Conservation (phyloP, 805 yeast genomes). For the Candida tammaniensis region DNA sequence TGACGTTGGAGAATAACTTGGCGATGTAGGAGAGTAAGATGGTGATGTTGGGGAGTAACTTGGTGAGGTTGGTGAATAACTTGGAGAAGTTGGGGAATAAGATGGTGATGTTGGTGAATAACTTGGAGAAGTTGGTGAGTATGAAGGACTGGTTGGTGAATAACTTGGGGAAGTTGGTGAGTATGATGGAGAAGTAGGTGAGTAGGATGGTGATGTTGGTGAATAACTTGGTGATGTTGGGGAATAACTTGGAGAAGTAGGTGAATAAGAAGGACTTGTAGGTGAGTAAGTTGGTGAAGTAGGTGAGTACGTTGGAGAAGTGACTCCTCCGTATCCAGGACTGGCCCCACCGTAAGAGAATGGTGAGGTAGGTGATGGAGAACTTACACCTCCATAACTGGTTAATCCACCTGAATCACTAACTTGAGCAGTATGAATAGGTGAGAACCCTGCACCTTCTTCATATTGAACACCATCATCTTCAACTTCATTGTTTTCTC, state of each 20-base stretch:
- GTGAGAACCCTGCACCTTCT: slow-evolving; percentile 87
- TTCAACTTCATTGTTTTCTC: slow-evolving; percentile 57
- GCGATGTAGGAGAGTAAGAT: slow-evolving; percentile 60
- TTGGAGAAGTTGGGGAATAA: slow-evolving; percentile 76
- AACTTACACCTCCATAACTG: slow-evolving; percentile 72
- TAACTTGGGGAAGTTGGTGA: slow-evolving; percentile 54
- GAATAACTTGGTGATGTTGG: slow-evolving; percentile 73
- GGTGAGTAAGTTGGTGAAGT: slow-evolving; percentile 68
- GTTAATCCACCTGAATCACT: slow-evolving; percentile 86
- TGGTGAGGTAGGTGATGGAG: slow-evolving; percentile 55
- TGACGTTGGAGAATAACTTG: slow-evolving; percentile 62
- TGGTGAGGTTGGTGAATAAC: slow-evolving; percentile 50
- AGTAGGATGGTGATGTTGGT: slow-evolving; percentile 70
- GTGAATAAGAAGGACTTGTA: slow-evolving; percentile 66
- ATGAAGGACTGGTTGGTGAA: slow-evolving; percentile 74
- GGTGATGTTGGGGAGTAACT: slow-evolving; percentile 68
- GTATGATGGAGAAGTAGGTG: slow-evolving; percentile 69
- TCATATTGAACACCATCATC: slow-evolving; percentile 61
- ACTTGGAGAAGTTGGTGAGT: slow-evolving; percentile 51
- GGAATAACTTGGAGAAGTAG: slow-evolving; percentile 77
- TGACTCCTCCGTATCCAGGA: slow-evolving; percentile 66
- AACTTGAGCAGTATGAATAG: slow-evolving; percentile 81
- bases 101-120: slow-evolving; percentile 73
- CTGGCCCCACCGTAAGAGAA: slow-evolving; percentile 59
- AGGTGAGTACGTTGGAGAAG: slow-evolving; percentile 57